A percentile compares a stretch with the other conserved stretches of the same genome.
Conservation (phyloP, 495 filamentous ascomycete genomes). For the Sordaria brevicollis region DNA sequence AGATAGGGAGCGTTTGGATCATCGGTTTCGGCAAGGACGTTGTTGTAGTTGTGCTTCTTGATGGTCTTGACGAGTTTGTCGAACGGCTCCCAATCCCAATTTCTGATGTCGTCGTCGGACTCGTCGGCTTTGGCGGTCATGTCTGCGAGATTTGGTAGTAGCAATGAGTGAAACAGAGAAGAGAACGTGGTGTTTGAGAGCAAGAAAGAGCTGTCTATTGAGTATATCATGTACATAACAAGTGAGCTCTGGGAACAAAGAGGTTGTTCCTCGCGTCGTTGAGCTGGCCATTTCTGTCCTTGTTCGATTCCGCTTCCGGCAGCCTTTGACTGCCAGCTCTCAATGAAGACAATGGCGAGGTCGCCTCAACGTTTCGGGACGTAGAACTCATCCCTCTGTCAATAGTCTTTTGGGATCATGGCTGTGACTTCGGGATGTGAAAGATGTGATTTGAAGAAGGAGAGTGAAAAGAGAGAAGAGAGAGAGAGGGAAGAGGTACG, state of each 20-base stretch:
- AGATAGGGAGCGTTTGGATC: neutral
- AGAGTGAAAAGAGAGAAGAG: neutral
- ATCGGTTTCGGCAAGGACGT: neutral
- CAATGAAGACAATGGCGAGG: neutral
- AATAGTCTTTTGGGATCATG: neutral
- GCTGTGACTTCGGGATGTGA: neutral
- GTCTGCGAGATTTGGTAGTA: neutral
- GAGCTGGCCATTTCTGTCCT: neutral
- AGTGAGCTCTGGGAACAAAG: neutral
- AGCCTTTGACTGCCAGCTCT: neutral
- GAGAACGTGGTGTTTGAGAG: neutral
- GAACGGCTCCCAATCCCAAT: neutral
- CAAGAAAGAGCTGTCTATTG: neutral
- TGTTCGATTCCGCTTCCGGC: neutral
- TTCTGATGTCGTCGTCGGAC: neutral
- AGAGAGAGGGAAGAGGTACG: neutral
- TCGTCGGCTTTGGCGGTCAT: neutral
- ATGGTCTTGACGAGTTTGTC: fast-evolving
- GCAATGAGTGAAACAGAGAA: neutral
- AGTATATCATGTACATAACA: neutral
- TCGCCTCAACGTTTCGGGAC: neutral
- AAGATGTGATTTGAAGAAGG: neutral
- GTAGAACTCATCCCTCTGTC: fast-evolving
- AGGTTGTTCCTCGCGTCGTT: neutral
- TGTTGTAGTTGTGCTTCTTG: neutral